Conservation (phyloP, 768 basidiomycete species). For the Leccinum barrowsii region DNA sequence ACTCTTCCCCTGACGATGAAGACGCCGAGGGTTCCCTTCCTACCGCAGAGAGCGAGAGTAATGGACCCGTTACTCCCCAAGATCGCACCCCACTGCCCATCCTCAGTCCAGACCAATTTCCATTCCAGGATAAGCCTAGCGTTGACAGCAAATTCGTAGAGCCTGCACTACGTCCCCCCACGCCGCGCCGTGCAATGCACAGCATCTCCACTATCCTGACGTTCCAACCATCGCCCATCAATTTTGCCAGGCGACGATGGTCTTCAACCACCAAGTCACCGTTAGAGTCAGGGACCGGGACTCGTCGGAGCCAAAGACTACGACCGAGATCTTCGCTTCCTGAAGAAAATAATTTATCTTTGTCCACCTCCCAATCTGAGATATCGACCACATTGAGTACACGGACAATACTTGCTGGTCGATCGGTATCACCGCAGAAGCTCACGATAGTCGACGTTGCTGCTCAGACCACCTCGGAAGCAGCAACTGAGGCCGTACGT, state of each 20-base stretch:
- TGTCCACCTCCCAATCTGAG: constrained; percentile 25
- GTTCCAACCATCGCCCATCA: constrained; percentile 61
- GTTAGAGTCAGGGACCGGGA: constrained; percentile 31
- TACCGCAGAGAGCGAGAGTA: constrained; percentile 45
- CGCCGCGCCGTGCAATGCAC: constrained; percentile 19
- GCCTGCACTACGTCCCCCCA: constrained; percentile 20
- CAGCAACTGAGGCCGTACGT: constrained; percentile 31
- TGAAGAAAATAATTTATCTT: constrained; percentile 31
- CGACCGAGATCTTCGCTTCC: constrained; percentile 29
- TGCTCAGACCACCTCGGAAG: constrained; percentile 24
- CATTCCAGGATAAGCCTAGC: constrained; percentile 17
- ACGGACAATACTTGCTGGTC: constrained; percentile 30
- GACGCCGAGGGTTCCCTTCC: constrained; percentile 32
- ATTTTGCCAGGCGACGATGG: constrained; percentile 63
- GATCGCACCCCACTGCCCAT: constrained; percentile 44
- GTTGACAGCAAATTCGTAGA: constrained; percentile 22
- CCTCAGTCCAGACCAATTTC: constrained; percentile 30
- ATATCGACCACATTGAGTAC: constrained; percentile 27
- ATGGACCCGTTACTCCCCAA: constrained; percentile 55
- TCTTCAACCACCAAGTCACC: constrained; percentile 39
- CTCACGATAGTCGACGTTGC: constrained; percentile 18
- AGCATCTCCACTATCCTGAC: constrained; percentile 42
- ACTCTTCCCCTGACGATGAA: constrained; percentile 32
- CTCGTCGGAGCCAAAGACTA: constrained; percentile 34
- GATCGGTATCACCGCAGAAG: constrained; percentile 35